Base-by-base conservation (phyloP, 257 asterid genomes). In the Solanum sejunctum region DNA sequence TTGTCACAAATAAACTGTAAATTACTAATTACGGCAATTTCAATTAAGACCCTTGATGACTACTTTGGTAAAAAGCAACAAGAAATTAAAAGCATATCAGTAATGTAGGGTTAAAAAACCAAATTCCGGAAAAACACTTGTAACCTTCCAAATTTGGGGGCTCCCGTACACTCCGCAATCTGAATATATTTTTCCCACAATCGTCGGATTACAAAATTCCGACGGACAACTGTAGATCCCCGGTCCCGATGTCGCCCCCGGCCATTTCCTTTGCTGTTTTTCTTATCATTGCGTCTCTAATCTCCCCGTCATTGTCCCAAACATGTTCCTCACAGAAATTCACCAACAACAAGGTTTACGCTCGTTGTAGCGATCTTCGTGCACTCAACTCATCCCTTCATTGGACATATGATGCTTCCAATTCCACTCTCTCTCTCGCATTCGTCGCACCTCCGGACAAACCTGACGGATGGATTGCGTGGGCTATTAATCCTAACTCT, bases 381-480 rank as follows among this genome's bases (percentile, higher is more conserved):
- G 12, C 87, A 54, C 91, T 96, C 80, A 82, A 75, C 70, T 88
- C 99, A 61, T 92, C 63, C 85, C 96, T 96, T 85, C 97, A 92
- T 87, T 94, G 94, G 93, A 86, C 86, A 52, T 91, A 89, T 85
- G 82, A 92, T 84, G 85, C 89, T 23, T 17, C 85, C 23, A 67
- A 61, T 1, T 88, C 93, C 82, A 91, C 95, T 3, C 92, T 94
- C 78, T 85, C 92, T 70, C 10, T 93, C 61, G 95, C 94, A 64
- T 95, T 93, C 93, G 47, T 88, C 32, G 98, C 97, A 1, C 87
- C 93, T 16, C 96, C 96, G 12, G 87, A 92, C 11, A 84, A 82
- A 43, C 84, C 94, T 58, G 85, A 84, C 51, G 98, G 98, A n/a
- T 95, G 97, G 98, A 85, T 94, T 32, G 89, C 96, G 0, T 95